phyloP scores from a whole-genome alignment of 1,284 basidiomycete species.

The Moesziomyces aphidis region DNA sequence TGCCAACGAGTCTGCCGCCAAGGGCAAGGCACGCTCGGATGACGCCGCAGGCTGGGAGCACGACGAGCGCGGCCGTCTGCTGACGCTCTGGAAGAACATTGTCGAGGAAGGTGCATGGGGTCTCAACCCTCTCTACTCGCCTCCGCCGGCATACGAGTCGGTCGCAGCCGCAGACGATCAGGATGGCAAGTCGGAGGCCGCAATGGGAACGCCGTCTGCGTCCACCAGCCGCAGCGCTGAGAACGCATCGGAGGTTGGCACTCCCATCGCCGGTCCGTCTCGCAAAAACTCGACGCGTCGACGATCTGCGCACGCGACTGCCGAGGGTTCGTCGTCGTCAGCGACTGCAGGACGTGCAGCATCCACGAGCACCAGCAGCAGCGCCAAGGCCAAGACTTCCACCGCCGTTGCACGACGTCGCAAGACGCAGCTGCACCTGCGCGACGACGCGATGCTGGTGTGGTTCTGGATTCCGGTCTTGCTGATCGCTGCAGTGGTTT shows the following conservation, averaged over 20 bases:
- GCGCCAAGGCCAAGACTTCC: constrained; percentile 7
- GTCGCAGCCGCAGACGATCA: constrained; percentile 24
- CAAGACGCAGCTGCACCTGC: constrained; percentile 38
- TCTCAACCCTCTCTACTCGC: constrained; percentile 53
- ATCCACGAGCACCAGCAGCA: constrained; percentile 10
- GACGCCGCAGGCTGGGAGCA: constrained; percentile 33
- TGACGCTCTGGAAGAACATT: constrained; percentile 53
- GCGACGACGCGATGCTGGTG: constrained; percentile 88
- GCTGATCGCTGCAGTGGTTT: constrained; percentile 67
- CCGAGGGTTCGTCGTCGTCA: constrained; percentile 53
- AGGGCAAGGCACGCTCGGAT: constrained; percentile 27
- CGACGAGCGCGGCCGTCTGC: constrained; percentile 42
- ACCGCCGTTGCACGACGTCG: constrained; percentile 29
- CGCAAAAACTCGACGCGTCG: constrained; percentile 19
- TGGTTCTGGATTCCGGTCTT: constrained; percentile 94
- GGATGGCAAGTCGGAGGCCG: neutral
- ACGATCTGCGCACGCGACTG: constrained; percentile 11
- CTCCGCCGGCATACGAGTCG: constrained; percentile 57
- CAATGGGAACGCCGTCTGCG: neutral
- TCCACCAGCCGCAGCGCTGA: constrained; percentile 4
- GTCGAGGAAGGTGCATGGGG: constrained; percentile 56
- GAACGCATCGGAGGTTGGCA: constrained; percentile 13
- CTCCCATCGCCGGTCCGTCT: constrained; percentile 39
- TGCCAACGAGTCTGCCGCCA: constrained; percentile 12
- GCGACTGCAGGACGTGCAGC: constrained; percentile 5